Evolutionary conservation across 495 filamentous ascomycete genomes (phyloP).

Genomic region (Penicillium daleae): DNA sequence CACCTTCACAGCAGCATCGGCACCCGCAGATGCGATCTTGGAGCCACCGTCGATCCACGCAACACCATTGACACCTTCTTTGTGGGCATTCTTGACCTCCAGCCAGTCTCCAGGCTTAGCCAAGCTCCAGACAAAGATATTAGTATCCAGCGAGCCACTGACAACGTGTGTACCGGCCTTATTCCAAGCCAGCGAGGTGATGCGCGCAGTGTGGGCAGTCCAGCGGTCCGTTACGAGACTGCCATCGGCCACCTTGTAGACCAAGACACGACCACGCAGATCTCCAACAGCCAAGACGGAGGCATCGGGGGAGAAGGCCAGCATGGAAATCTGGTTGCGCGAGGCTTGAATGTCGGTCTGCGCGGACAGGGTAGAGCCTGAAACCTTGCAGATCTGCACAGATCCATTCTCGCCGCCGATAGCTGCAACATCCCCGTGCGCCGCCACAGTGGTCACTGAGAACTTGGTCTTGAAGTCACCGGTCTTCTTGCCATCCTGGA

Average conservation of each 20-base stretch:
- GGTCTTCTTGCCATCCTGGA: conserved; percentile 58
- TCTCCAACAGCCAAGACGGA: conserved; percentile 78
- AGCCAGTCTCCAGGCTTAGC: conserved; percentile 78
- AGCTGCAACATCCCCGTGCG: conserved; percentile 66
- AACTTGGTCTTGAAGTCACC: conserved; percentile 64
- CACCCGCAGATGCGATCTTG: conserved; percentile 79
- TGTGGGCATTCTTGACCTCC: conserved; percentile 83
- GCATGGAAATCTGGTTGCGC: conserved; percentile 49
- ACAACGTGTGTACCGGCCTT: conserved; percentile 71
- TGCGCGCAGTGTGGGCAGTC: conserved; percentile 88
- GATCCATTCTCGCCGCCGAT: conserved; percentile 73
- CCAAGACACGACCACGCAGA: conserved; percentile 80
- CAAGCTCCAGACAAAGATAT: conserved; percentile 91
- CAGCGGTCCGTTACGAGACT: conserved; percentile 66
- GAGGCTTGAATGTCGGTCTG: conserved; percentile 48
- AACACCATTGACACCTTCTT: conserved; percentile 91
- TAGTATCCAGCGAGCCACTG: conserved; percentile 85
- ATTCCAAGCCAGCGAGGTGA: conserved; percentile 86
- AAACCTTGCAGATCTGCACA: conserved; percentile 70
- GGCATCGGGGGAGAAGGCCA: conserved; percentile 80
- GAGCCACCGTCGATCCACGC: conserved; percentile 72
- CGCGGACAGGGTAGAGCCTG: conserved; percentile 49
- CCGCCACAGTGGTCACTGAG: conserved; percentile 72
- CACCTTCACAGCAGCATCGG: conserved; percentile 87
- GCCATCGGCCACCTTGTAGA: conserved; percentile 60